A percentile compares a stretch with the other conserved stretches of the same genome.
These are phyloP conservation scores for Sergeia podlipaevii DNA, from an alignment of 208 protist species.

Conservation along the genomic window DNA sequence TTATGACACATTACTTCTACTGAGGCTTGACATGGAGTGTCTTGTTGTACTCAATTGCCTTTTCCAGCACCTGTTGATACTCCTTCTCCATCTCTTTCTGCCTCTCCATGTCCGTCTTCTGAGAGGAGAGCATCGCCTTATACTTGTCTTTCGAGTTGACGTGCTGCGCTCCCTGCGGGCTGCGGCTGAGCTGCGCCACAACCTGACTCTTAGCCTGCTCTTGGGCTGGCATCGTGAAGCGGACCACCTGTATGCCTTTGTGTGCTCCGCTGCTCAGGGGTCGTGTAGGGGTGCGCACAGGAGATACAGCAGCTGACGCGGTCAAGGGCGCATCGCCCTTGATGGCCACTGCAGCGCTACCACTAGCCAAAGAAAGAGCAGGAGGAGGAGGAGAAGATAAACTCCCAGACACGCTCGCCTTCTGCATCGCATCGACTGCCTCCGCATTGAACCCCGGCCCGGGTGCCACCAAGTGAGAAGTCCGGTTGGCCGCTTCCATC, in stretches of 20 bases:
- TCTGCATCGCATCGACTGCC: background rate
- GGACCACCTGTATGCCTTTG: slow-evolving; percentile 54
- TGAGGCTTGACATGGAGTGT: background rate
- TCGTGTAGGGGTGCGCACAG: background rate
- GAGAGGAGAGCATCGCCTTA: slow-evolving; percentile 30
- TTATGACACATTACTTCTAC: slow-evolving; percentile 15
- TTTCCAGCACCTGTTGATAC: slow-evolving; percentile 55
- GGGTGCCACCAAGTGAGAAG: slow-evolving; percentile 7
- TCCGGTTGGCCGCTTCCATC: slow-evolving; percentile 30
- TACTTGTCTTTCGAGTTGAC: slow-evolving; percentile 69
- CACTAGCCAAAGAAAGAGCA: background rate
- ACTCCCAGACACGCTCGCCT: background rate
- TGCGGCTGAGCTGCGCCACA: slow-evolving; percentile 57
- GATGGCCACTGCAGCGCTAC: background rate
- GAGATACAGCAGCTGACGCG: background rate
- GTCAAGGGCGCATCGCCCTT: background rate
- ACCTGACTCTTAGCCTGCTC: slow-evolving; percentile 47
- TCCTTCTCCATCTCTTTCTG: slow-evolving; percentile 32
- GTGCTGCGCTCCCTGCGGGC: slow-evolving; percentile 33
- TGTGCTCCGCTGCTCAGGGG: background rate
- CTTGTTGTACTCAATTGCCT: slow-evolving; percentile 54
- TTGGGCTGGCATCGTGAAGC: slow-evolving; percentile 54
- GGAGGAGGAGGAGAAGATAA: too few relatives aligned
- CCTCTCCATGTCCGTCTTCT: slow-evolving; percentile 34
- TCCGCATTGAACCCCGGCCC: slow-evolving; percentile 8